phyloP scores from a whole-genome alignment of 371 early-diverging fungal species.

The Basidiobolus heterosporus region DNA sequence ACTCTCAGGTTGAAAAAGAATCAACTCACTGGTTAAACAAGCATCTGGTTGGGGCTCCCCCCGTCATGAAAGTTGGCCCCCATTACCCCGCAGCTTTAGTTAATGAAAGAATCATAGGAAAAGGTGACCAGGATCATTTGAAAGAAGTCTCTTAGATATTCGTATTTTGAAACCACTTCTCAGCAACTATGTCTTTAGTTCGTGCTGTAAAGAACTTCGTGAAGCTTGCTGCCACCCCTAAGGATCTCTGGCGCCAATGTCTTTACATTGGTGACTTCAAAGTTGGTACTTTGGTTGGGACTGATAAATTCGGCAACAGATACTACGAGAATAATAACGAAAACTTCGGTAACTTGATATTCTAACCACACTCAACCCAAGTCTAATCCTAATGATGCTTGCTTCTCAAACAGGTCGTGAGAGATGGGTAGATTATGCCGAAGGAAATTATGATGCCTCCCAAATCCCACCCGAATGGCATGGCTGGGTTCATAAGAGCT shows the following conservation, averaged over 20 bases:
- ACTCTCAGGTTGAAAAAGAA: too few species aligned
- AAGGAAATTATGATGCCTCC: conserved; percentile 51
- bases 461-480: conserved; percentile 87
- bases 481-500: conserved; percentile 70
- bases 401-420: conserved; percentile 40
- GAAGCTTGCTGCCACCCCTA: conserved; percentile 26
- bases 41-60: too few species aligned
- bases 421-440: conserved; percentile 79
- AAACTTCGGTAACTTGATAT: conserved; percentile 35
- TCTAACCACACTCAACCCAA: not conserved
- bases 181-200: conserved; percentile 31
- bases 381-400: not conserved
- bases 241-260: conserved; percentile 40
- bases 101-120: too few species aligned
- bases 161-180: too few species aligned
- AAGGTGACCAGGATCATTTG: too few species aligned
- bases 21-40: too few species aligned
- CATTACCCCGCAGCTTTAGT: too few species aligned
- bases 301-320: conserved; percentile 74
- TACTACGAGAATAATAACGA: conserved; percentile 81
- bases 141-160: too few species aligned
- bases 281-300: conserved; percentile 70
- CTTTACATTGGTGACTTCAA: conserved; percentile 64
- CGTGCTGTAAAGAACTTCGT: conserved; percentile 40
- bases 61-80: too few species aligned